Evolutionary conservation across 2,329 filamentous ascomycete genomes (phyloP).

Genomic region (Aspergillus sojae): DNA sequence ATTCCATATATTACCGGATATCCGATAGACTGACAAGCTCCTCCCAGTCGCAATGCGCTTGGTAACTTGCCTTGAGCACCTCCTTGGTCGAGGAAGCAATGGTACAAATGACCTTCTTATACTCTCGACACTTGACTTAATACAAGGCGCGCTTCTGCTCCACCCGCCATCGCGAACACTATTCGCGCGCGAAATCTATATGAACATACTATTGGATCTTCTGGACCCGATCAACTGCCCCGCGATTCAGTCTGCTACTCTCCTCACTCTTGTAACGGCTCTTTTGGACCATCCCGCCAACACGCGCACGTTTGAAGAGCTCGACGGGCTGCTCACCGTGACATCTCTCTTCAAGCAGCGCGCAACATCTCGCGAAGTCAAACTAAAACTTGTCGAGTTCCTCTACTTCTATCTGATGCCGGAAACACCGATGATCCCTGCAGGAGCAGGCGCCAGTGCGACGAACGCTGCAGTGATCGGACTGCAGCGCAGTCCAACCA

Average conservation of each 20-base stretch:
- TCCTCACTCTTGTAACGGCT: conserved; percentile 86
- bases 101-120: conserved; percentile 87
- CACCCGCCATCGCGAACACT: conserved; percentile 87
- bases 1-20: background rate
- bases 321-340: conserved; percentile 88
- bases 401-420: conserved; percentile 99
- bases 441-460: conserved; percentile 31
- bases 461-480: conserved; percentile 48
- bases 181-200: conserved; percentile 86
- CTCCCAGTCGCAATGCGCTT: conserved; percentile 74
- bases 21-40: conserved; percentile 9
- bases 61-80: conserved; percentile 79
- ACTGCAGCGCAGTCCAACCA: conserved; percentile 69
- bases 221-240: conserved; percentile 91
- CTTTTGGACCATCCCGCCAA: conserved; percentile 85
- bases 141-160: conserved; percentile 84
- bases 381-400: conserved; percentile 95
- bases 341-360: conserved; percentile 92
- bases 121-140: conserved; percentile 80
- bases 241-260: conserved; percentile 84
- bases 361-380: conserved; percentile 82
- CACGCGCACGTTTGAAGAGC: conserved; percentile 85
- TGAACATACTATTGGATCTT: conserved; percentile 95
- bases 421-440: conserved; percentile 60
- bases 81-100: conserved; percentile 79